Percentiles rank a stretch among this genome's conserved stretches.
Evolutionary conservation across 192 early-diverging fungal species (phyloP).

Genomic region (Irineochytrium annulatum): DNA sequence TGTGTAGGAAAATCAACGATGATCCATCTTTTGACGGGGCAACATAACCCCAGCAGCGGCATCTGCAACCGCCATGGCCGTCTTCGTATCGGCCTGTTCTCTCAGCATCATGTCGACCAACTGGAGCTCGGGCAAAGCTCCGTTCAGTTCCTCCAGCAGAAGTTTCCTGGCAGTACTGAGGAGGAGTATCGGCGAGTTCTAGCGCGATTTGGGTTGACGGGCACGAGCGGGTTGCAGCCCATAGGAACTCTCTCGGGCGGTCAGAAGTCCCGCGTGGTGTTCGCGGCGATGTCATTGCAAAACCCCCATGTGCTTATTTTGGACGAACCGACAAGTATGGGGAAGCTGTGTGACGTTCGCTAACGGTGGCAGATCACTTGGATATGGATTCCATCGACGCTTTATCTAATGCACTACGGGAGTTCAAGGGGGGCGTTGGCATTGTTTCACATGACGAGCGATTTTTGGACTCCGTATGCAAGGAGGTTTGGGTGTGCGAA

Average conservation of each 20-base stretch:
- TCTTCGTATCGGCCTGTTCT: conserved; percentile 89
- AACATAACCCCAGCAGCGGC: conserved; percentile 74
- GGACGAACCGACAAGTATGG: conserved; percentile 71
- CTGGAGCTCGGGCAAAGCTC: conserved; percentile 79
- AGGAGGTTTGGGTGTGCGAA: conserved; percentile 92
- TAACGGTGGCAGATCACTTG: conserved; percentile 44
- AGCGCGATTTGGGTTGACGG: conserved; percentile 93
- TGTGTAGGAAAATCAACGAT: conserved; percentile 83
- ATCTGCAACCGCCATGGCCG: conserved; percentile 88
- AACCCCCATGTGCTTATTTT: conserved; percentile 55
- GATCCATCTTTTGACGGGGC: conserved; percentile 84
- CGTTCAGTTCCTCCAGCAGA: conserved; percentile 82
- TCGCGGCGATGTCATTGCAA: conserved; percentile 47
- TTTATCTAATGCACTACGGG: conserved; percentile 75
- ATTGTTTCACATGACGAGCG: conserved; percentile 82
- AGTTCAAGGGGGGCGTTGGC: conserved; percentile 91
- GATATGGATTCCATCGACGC: conserved; percentile 88
- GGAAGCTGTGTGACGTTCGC: conserved; percentile 1
- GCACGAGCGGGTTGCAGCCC: conserved; percentile 89
- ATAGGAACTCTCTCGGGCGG: conserved; percentile 95
- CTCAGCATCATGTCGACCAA: conserved; percentile 97
- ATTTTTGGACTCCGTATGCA: conserved; percentile 77
- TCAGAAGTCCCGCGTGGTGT: conserved; percentile 82
- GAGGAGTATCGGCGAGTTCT: conserved; percentile 95
- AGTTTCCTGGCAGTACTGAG: conserved; percentile 86